phyloP scores from a whole-genome alignment of 768 basidiomycete species.

The Ephemerocybe angulata region DNA sequence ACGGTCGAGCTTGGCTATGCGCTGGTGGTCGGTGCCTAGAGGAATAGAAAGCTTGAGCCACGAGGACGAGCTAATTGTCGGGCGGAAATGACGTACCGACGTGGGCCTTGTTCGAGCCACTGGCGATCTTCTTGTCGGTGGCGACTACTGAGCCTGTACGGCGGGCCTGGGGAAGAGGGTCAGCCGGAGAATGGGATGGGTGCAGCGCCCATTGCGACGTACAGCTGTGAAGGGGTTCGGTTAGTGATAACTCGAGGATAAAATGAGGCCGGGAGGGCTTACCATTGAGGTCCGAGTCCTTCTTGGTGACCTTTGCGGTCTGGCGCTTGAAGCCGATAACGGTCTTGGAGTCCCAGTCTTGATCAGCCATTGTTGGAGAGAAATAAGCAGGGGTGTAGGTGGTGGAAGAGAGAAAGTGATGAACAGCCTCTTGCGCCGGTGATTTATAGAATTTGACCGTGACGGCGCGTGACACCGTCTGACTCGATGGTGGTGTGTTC shows the following conservation, averaged over 20 bases:
- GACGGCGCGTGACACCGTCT: slow-evolving; percentile 12
- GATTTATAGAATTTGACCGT: slow-evolving; percentile 9
- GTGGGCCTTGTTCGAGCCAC: slow-evolving; percentile 73
- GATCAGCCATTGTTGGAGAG: slow-evolving; percentile 36
- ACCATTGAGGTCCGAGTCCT: slow-evolving; percentile 56
- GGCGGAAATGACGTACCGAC: slow-evolving; percentile 43
- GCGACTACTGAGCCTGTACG: slow-evolving; percentile 72
- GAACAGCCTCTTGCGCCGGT: slow-evolving; percentile 7
- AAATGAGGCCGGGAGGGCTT: slow-evolving; percentile 17
- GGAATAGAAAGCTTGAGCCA: neutral
- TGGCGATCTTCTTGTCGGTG: slow-evolving; percentile 76
- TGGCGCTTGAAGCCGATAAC: slow-evolving; percentile 71
- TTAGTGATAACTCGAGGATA: slow-evolving; percentile 1
- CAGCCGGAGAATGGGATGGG: slow-evolving; percentile 5
- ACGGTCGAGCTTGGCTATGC: slow-evolving; percentile 89
- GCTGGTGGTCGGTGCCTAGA: slow-evolving; percentile 87
- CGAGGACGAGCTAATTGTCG: neutral
- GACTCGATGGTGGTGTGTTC: slow-evolving; percentile 10
- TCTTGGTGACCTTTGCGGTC: slow-evolving; percentile 60
- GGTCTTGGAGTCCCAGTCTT: slow-evolving; percentile 68
- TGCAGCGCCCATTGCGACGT: slow-evolving; percentile 23
- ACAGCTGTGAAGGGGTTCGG: slow-evolving; percentile 43
- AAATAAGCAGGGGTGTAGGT: slow-evolving; percentile 14
- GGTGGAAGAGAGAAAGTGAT: slow-evolving; percentile 10
- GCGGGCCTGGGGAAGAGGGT: slow-evolving; percentile 51